Evolutionary conservation across 805 yeast genomes (phyloP).

Genomic region (Yarrowia alimentaria): DNA sequence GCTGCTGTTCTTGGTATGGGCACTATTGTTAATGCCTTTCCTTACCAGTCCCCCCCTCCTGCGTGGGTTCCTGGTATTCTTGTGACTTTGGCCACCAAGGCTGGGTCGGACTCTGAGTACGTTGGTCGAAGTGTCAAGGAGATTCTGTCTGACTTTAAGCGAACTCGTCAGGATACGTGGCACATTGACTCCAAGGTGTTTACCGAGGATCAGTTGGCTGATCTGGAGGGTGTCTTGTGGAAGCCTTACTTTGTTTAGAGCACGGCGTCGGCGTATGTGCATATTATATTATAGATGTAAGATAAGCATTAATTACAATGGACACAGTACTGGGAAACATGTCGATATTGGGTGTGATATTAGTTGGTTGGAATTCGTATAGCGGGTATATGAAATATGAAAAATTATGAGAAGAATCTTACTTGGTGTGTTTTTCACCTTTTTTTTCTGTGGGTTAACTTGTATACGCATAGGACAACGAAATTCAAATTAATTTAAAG

Average conservation of each 20-base stretch:
- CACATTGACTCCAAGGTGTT: slow-evolving; percentile 78
- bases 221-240: slow-evolving; percentile 91
- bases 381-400: no score
- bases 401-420: no score
- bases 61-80: slow-evolving; percentile 78
- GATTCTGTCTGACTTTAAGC: slow-evolving; percentile 77
- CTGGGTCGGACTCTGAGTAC: slow-evolving; percentile 69
- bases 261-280: no score
- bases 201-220: slow-evolving; percentile 76
- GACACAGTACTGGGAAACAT: no score
- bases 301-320: no score
- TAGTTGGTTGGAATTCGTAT: no score
- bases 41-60: slow-evolving; percentile 90
- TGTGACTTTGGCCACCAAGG: slow-evolving; percentile 65
- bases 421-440: no score
- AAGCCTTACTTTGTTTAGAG: slow-evolving; percentile 74
- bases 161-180: slow-evolving; percentile 95
- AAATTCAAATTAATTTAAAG: no score
- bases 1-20: slow-evolving; percentile 89
- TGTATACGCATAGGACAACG: no score
- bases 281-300: no score
- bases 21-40: slow-evolving; percentile 82
- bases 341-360: no score
- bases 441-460: no score
- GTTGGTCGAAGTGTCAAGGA: slow-evolving; percentile 83